A percentile compares a stretch with the other conserved stretches of the same genome.
Evolutionary conservation across 139 green algal species (phyloP).

Genomic region (Picochlorum costavermella): DNA sequence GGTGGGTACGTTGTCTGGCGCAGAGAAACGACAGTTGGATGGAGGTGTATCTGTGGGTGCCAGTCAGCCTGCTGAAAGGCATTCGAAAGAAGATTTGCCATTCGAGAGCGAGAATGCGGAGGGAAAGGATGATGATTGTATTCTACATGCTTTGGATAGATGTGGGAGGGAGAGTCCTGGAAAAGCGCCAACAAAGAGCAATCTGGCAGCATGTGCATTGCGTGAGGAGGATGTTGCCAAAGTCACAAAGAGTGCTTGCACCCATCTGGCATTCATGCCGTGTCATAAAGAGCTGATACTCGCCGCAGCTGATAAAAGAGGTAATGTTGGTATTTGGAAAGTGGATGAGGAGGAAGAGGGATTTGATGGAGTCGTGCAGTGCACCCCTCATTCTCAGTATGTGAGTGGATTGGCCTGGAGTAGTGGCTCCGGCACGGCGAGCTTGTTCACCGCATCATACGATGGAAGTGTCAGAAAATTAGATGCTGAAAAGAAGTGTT

Average conservation of each 20-base stretch:
- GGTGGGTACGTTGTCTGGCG: conserved; percentile 1
- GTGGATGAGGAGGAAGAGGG: conserved; percentile 18
- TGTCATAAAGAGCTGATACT: conserved; percentile 25
- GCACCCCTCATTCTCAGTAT: conserved; percentile 24
- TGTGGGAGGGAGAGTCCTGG: not conserved
- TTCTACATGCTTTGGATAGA: conserved; percentile 26
- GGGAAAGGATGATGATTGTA: conserved; percentile 20
- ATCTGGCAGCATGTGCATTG: conserved; percentile 11
- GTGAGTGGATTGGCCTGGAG: conserved; percentile 28
- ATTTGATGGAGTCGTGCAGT: conserved; percentile 25
- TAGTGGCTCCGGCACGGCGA: not conserved
- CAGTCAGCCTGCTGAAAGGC: not conserved
- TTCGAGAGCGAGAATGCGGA: conserved; percentile 27
- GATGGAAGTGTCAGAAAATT: conserved; percentile 56
- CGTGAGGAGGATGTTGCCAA: conserved; percentile 31
- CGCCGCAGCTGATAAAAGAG: conserved; percentile 39
- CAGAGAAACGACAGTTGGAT: not conserved
- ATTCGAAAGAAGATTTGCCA: conserved; percentile 11
- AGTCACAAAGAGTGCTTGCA: conserved; percentile 32
- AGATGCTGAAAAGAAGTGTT: conserved; percentile 30
- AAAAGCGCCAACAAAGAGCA: not conserved
- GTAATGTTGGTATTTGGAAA: conserved; percentile 39
- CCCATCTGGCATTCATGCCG: conserved; percentile 44
- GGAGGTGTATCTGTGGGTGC: not conserved
- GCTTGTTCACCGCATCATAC: conserved; percentile 50